Base-by-base conservation (phyloP, 2,329 filamentous ascomycete species). In the Diaporthe sp. region DNA sequence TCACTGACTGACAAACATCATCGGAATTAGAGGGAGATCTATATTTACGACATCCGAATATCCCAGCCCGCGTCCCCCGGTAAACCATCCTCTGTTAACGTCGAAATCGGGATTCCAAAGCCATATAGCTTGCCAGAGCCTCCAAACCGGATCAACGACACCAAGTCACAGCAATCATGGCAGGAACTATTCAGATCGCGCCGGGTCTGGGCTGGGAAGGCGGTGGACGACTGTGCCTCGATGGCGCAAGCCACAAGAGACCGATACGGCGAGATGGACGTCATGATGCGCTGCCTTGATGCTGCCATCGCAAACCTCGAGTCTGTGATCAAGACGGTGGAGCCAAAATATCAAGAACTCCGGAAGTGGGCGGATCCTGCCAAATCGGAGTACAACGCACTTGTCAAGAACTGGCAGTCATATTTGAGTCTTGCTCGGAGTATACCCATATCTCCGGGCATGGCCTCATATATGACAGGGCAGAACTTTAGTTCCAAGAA, bases 251-350 rank as follows among this genome's bases (percentile, higher is more conserved):
- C 88, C 76, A 88, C 92, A 28, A 87, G 91, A 79, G 88, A 92
- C 73, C 89, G 94, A 77, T 93, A 95, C 80, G 87, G 87, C 70
- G 93, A 96, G 83, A 92, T 94, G 80, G 90, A 92, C 66, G 91
- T 94, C 70, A 95, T 97, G 82, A 88, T 95, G 80, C 92, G 92
- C 76, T 96, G 94, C 74, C 89, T 97, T 66, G 92, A 95, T 77
- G 94, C 97, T 35, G 97, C 96, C 9, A 92, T 98, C 30, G 92
- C 93, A 77, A 99, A 98, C 79, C 89, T 96, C 73, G 92, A 95
- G 79, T 89, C 91, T 25, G 94, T 95, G 81, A 89, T 96, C 72
- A 92, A 91, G 77, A 89, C 88, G 57, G 87, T 95, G 76, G 92
- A 95, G 79, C 89, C 92, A 74, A 95, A 94, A 81, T 92, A 93